phyloP scores from a whole-genome alignment of 2,329 filamentous ascomycete species.

The Rhynchosporium graminicola region DNA sequence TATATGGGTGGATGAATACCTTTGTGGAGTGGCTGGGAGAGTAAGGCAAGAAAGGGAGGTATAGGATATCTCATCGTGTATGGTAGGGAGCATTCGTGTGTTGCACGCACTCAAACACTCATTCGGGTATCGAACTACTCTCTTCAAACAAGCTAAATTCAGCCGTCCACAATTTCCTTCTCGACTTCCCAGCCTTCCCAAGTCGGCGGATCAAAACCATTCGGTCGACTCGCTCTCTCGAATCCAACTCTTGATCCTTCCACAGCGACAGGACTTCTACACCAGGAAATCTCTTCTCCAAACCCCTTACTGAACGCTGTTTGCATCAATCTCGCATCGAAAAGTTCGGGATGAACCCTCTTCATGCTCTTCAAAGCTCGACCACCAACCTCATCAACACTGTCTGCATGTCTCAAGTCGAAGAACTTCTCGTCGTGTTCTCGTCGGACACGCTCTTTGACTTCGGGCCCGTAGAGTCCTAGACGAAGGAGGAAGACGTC shows the following conservation, averaged over 20 bases:
- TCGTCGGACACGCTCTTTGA: conserved; percentile 46
- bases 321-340: conserved; percentile 38
- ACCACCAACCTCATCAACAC: conserved; percentile 39
- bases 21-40: too few species aligned
- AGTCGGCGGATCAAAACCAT: conserved; percentile 51
- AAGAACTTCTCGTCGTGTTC: conserved; percentile 36
- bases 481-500: conserved; percentile 64
- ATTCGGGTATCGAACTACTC: neutral
- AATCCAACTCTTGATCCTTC: conserved; percentile 38
- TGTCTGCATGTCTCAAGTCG: conserved; percentile 36
- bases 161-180: conserved; percentile 32
- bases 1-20: too few species aligned
- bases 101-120: neutral
- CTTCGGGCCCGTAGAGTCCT: conserved; percentile 54
- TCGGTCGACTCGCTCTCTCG: conserved; percentile 45
- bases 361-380: conserved; percentile 37
- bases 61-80: too few species aligned
- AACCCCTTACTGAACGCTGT: conserved; percentile 35
- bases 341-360: conserved; percentile 36
- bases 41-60: too few species aligned
- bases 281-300: conserved; percentile 37
- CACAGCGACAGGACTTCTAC: conserved; percentile 37
- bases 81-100: neutral
- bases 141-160: neutral
- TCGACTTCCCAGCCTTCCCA: conserved; percentile 44